Evolutionary conservation across 2,329 filamentous ascomycete species (phyloP), one percentile per base, ranked within the genome.

Genomic region (Sclerotinia spermophila): DNA sequence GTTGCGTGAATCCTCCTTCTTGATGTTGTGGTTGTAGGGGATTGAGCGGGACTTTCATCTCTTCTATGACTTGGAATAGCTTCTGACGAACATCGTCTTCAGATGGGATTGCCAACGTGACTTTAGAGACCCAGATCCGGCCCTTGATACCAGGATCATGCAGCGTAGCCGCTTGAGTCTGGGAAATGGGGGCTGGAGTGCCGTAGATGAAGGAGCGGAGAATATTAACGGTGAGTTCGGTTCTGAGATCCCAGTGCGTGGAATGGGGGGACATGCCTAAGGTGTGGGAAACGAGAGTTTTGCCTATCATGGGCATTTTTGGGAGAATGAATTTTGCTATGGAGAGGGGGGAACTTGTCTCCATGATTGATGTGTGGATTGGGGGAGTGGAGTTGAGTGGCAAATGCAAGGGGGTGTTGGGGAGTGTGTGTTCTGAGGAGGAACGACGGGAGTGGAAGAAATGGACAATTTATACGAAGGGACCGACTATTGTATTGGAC

Each of bases 101-200:
- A 55, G 81, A 84, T 0, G 90, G 91, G 3, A 82, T 81, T 0
- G 87, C 86, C 24, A 93, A 82, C 0, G 85, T 87, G 56, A 92
- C 89, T 69, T 88, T 91, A 76, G 89, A 90, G 35, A 97, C 85
- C 94, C 94, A 97, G 74, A 96, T 88, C 59, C 86, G 87, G 5
- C 93, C 93, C 78, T 92, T 94, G 77, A 96, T 83, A 0, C 87
- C 88, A 0, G 86, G 86, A 68, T 92, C 90, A 70, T 84, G 87
- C 58, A 87, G 81, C 1, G 87, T 86, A 21, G 87, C 75, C 55
- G 81, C 82, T 80, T 97, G 95, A 8, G 86, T 81, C 72, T 88
- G 85, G 0, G 85, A 83, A 40, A 96, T 81, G 5, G 82, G 81
- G 21, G 76, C 53, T 60, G 72, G 74, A 62, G 75, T 60, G 24